These are phyloP conservation scores for Fusarium floridanum DNA, from an alignment of 2,329 filamentous ascomycete species.

Conservation along the genomic window DNA sequence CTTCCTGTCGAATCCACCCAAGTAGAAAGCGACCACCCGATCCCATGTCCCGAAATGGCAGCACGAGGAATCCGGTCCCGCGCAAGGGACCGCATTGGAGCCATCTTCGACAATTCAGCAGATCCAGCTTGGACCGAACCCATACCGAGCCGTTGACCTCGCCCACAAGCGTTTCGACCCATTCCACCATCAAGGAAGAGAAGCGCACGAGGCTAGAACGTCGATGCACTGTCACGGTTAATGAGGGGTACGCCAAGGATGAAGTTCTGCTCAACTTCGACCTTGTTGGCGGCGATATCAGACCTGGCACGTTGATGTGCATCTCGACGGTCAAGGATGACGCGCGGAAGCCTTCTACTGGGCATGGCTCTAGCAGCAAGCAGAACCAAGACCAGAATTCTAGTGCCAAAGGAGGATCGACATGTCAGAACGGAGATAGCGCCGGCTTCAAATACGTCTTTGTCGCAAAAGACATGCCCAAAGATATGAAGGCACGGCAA, in stretches of 20 bases:
- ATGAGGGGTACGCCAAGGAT: constrained; percentile 82
- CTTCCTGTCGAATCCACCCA: constrained; percentile 29
- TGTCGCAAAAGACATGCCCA: constrained; percentile 77
- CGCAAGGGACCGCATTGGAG: constrained; percentile 64
- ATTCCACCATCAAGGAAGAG: constrained; percentile 59
- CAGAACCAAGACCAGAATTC: constrained; percentile 47
- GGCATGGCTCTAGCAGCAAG: constrained; percentile 51
- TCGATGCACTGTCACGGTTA: constrained; percentile 68
- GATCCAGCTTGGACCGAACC: constrained; percentile 59
- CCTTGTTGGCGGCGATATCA: constrained; percentile 73
- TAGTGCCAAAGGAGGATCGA: constrained; percentile 36
- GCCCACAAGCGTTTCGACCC: constrained; percentile 63
- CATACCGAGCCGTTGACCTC: constrained; percentile 58
- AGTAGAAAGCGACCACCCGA: constrained; percentile 40
- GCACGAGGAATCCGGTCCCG: constrained; percentile 47
- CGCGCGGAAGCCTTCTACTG: constrained; percentile 51
- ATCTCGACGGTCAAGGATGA: constrained; percentile 73
- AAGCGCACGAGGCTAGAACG: constrained; percentile 56
- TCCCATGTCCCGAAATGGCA: constrained; percentile 48
- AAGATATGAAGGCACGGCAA: constrained; percentile 74
- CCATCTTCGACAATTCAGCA: constrained; percentile 67
- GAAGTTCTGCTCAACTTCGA: constrained; percentile 85
- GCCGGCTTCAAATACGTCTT: constrained; percentile 72
- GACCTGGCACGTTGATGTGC: constrained; percentile 78
- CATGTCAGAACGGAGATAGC: constrained; percentile 42